These are phyloP conservation scores for Fusarium tricinctum DNA, from an alignment of 2,329 filamentous ascomycete genomes.

Conservation along the genomic window DNA sequence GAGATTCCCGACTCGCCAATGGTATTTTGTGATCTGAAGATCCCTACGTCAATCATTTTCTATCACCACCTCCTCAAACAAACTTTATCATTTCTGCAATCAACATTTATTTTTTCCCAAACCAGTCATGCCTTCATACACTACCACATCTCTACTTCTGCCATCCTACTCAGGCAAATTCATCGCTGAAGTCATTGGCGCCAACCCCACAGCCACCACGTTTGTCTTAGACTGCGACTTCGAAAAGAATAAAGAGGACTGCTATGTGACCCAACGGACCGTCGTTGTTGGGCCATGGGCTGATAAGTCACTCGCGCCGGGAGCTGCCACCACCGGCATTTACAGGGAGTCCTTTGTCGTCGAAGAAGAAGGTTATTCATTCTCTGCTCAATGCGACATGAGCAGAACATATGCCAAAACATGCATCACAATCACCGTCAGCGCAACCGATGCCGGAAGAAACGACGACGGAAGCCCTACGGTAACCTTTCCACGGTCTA, in stretches of 20 bases:
- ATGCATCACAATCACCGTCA: neutral
- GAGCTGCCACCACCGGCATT: neutral
- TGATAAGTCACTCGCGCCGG: neutral
- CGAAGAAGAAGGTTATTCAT: neutral
- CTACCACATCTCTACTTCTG: conserved; percentile 5
- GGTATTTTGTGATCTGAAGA: neutral
- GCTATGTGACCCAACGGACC: neutral
- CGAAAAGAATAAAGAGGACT: neutral
- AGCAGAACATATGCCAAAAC: neutral
- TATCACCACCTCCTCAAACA: neutral
- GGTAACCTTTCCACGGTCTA: neutral
- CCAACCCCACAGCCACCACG: conserved; percentile 3
- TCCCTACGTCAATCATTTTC: neutral
- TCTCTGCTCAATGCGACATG: conserved; percentile 7
- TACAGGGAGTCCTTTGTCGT: neutral
- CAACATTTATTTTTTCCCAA: neutral
- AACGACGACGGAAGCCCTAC: accelerated
- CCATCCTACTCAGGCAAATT: neutral
- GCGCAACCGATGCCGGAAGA: accelerated
- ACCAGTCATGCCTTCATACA: neutral
- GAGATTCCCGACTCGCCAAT: neutral
- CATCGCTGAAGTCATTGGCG: conserved; percentile 1
- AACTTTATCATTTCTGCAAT: neutral
- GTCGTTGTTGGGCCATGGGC: conserved; percentile 4
- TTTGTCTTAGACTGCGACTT: conserved; percentile 9